Percentiles rank a stretch among this genome's conserved stretches.
These are phyloP conservation scores for Wickerhamomyces silvicola DNA, from an alignment of 805 yeast genomes.

Conservation along the genomic window DNA sequence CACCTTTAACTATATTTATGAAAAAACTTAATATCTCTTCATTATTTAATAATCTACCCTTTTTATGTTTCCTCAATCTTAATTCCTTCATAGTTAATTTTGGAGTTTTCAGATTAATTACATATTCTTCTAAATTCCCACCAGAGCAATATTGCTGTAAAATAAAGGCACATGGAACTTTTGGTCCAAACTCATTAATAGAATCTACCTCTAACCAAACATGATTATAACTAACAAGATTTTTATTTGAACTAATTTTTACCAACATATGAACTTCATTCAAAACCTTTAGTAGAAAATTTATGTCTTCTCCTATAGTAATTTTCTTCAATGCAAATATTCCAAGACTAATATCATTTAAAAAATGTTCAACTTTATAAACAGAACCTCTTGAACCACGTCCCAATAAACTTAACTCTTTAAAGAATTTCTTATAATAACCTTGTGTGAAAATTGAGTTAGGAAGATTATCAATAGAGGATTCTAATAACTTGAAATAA, in stretches of 20 bases:
- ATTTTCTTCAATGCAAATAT: conserved; percentile 80
- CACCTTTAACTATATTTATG: conserved; percentile 62
- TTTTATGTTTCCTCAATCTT: conserved; percentile 18
- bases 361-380: conserved; percentile 73
- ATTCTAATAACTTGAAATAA: conserved; percentile 18
- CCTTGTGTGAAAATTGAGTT: conserved; percentile 70
- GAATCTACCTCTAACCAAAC: conserved; percentile 80
- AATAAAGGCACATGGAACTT: conserved; percentile 68
- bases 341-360: conserved; percentile 68
- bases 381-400: conserved; percentile 84
- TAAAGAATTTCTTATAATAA: conserved; percentile 69
- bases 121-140: conserved; percentile 73
- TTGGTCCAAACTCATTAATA: conserved; percentile 45
- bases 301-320: conserved; percentile 70
- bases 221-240: conserved; percentile 80
- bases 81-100: conserved; percentile 31
- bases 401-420: conserved; percentile 55
- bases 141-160: conserved; percentile 86
- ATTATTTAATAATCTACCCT: conserved; percentile 36
- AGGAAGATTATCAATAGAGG: conserved; percentile 30
- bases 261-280: conserved; percentile 72
- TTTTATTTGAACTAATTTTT: conserved; percentile 40
- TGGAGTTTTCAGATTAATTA: conserved; percentile 32
- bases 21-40: conserved; percentile 65
- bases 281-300: conserved; percentile 63